Base-by-base conservation (phyloP, 106 monocot species). In the Dendrobium nobile region DNA sequence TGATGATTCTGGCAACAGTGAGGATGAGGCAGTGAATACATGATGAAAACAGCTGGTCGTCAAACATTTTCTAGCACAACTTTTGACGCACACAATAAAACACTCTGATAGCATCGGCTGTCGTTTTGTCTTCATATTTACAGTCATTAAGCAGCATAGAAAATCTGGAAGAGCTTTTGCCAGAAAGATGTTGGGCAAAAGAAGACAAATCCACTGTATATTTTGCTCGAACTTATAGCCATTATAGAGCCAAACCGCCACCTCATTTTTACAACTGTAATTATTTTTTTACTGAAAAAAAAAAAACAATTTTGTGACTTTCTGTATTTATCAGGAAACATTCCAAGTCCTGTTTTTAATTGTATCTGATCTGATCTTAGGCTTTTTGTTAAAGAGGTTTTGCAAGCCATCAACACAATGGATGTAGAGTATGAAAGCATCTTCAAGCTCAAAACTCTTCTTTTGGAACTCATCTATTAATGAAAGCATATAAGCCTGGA, bases 1-100 rank as follows among this genome's bases (percentile, higher is more conserved):
- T 80, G 95, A 95, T 76, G 89, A 84, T 13, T 93, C 93, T 76
- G 95, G 83, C 7, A 89, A 85, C 47, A 93, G 93, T 42, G 93
- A 95, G 27, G 88, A 87, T 82, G 95, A 92, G 13, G 75, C 79
- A 61, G 79, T n/a, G 43, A 83, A 72, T 20, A 26, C 88, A 17
- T 86, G 85, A 90, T 5, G 6, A 26, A 26, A 26, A 65, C 24
- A 65, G 24, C n/a, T 51, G 64, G 8, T 65, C 64, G 6, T 16
- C 9, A 70, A 33, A 70, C 70, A 20, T 37, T 70, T 16, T 0
- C 8, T 70, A 70, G 70, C 70, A 33, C 33, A 4, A 40, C 8
- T 33, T 70, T 70, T 37, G 15, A 15, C 70, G 33, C 15, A 33
- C 37, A 15, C 37, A 27, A 27, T 24, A 67, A 27, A 67, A 19